Conservation (phyloP, 1,284 basidiomycete genomes). For the Pseudozyma hubeiensis region DNA sequence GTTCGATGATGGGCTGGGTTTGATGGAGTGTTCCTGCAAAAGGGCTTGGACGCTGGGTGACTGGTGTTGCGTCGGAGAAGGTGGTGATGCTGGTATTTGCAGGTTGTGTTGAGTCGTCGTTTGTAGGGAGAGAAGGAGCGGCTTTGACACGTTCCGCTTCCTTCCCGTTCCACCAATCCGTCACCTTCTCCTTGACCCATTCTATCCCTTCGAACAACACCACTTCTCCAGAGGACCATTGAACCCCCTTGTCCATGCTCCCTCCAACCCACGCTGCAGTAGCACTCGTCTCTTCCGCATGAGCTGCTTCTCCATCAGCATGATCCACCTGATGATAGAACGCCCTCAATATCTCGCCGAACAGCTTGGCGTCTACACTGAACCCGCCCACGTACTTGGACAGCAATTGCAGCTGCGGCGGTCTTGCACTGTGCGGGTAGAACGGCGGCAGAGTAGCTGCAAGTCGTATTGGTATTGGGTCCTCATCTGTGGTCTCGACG, state of each 20-base stretch:
- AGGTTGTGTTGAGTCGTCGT: not conserved
- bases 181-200: conserved; percentile 60
- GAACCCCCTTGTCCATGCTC: conserved; percentile 29
- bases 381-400: conserved; percentile 61
- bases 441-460: conserved; percentile 56
- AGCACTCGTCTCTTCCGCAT: conserved; percentile 17
- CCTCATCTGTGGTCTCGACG: conserved; percentile 17
- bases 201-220: conserved; percentile 68
- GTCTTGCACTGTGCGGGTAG: conserved; percentile 50
- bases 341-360: conserved; percentile 60
- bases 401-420: conserved; percentile 65
- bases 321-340: conserved; percentile 51
- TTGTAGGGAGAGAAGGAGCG: not conserved
- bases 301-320: not conserved
- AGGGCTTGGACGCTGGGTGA: not conserved
- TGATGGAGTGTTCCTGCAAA: conserved; percentile 39
- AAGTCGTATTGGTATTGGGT: conserved; percentile 50
- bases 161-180: conserved; percentile 51
- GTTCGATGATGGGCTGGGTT: conserved; percentile 62
- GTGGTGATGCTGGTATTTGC: not conserved
- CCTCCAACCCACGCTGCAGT: conserved; percentile 20
- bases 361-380: conserved; percentile 60
- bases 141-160: conserved; percentile 14
- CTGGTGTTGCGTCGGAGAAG: not conserved
- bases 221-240: conserved; percentile 57